Conservation (phyloP, 805 yeast species). For the Kazachstania bromeliacearum region DNA sequence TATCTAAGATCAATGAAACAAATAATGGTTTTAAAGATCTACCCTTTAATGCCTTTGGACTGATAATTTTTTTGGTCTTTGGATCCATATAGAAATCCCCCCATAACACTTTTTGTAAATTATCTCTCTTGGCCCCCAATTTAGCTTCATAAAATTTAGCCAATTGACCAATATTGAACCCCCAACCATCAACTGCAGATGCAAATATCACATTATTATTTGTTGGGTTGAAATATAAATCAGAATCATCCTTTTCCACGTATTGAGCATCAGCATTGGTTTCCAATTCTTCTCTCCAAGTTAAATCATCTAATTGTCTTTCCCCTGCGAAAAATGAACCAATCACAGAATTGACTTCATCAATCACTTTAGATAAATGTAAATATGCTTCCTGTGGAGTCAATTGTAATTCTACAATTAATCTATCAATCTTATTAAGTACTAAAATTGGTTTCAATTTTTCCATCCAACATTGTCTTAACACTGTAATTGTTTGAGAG, state of each 20-base stretch:
- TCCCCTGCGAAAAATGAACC: constrained; percentile 92
- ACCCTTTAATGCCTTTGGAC: constrained; percentile 54
- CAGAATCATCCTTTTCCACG: constrained; percentile 70
- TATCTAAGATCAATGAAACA: constrained; percentile 78
- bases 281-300: constrained; percentile 61
- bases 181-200: constrained; percentile 95
- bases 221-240: constrained; percentile 78
- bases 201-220: constrained; percentile 86
- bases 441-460: constrained; percentile 81
- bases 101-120: constrained; percentile 82
- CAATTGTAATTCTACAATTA: constrained; percentile 71
- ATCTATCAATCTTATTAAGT: constrained; percentile 81
- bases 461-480: constrained; percentile 94
- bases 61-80: constrained; percentile 74
- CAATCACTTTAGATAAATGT: constrained; percentile 70
- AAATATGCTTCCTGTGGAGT: constrained; percentile 77
- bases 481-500: constrained; percentile 90
- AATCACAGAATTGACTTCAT: constrained; percentile 89
- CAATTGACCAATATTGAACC: constrained; percentile 82
- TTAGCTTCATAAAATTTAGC: constrained; percentile 78
- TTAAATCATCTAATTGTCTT: constrained; percentile 77
- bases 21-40: constrained; percentile 67
- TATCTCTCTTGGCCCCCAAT: constrained; percentile 72
- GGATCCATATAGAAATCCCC: constrained; percentile 89
- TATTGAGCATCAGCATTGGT: constrained; percentile 39